Evolutionary conservation across 495 filamentous ascomycete genomes (phyloP).

Genomic region (Cairneyella variabilis): DNA sequence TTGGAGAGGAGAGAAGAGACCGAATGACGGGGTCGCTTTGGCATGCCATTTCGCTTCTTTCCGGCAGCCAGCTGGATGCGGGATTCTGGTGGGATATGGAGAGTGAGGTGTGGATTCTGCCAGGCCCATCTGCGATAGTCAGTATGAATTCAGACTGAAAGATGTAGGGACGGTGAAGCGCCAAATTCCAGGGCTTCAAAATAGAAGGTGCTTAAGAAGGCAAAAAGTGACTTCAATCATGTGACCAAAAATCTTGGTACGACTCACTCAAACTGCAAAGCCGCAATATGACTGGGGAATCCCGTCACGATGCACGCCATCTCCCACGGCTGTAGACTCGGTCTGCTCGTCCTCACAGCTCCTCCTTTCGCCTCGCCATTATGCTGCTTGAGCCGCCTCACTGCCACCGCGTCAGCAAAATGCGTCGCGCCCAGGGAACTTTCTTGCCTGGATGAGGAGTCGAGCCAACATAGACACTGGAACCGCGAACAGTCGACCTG

Average conservation of each 20-base stretch:
- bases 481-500: constrained; percentile 65
- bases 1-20: constrained; percentile 64
- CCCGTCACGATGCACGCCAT: constrained; percentile 86
- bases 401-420: constrained; percentile 12
- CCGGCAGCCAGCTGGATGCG: constrained; percentile 41
- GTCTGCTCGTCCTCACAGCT: constrained; percentile 66
- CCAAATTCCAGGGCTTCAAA: no score
- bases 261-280: constrained; percentile 91
- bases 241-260: background rate
- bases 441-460: constrained; percentile 69
- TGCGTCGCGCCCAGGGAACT: background rate
- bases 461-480: constrained; percentile 79
- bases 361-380: constrained; percentile 80
- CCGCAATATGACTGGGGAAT: constrained; percentile 80
- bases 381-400: constrained; percentile 78
- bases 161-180: background rate
- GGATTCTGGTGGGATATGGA: constrained; percentile 61
- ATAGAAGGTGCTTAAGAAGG: no score
- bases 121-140: constrained; percentile 73
- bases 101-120: constrained; percentile 73
- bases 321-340: constrained; percentile 79
- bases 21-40: constrained; percentile 50
- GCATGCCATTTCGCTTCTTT: constrained; percentile 38
- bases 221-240: constrained; percentile 2
- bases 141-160: background rate